Evolutionary conservation across 2,329 filamentous ascomycete species (phyloP), one percentile per base, ranked within the genome.

Genomic region (Trichophyton mentagrophytes): DNA sequence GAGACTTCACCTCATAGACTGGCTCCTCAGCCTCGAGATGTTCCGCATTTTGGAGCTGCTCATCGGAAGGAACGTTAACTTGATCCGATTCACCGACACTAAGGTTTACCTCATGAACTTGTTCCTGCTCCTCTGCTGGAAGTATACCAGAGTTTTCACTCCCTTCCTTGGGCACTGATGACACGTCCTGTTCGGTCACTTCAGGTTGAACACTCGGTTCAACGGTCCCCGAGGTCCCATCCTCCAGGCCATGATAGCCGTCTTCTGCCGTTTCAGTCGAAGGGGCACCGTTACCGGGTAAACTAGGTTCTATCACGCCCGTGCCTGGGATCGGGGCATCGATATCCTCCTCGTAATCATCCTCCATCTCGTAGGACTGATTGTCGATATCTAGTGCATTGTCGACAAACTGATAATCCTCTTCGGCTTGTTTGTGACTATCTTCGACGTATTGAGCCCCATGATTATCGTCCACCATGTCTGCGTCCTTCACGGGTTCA

Each of bases 381-480:
- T 59, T 25, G 42, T 59, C 57, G 11, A 47, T 36, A 44, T 59
- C 57, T 20, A 46, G n/a, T 11, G 40, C 30, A 49, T 51, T 42
- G 22, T 59, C 27, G 27, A 59, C 30, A 36, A 59, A 59, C 40
- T 49, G 57, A 30, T 70, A 65, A 22, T 69, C 64, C n/a, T 44
- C 67, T 55, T 72, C 69, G 13, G 67, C 65, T 60, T 22, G 27
- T 55, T 51, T 42, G 33, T 38, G 42, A 33, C 15, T 22, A 17
- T 27, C 51, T 30, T 60, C 51, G 1, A 36, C 55, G 56, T 70
- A 67, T 33, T 64, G 65, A 63, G 70, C 69, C 51, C 69, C 67
- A 64, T 38, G 33, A 7, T 9, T 13, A 38, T 76, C 77, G 61
- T 78, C 72, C 64, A 74, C 73, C 72, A 79, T 75, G 66, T 79